phyloP scores from a whole-genome alignment of 306 rosid genomes.

The Alnus glutinosa region DNA sequence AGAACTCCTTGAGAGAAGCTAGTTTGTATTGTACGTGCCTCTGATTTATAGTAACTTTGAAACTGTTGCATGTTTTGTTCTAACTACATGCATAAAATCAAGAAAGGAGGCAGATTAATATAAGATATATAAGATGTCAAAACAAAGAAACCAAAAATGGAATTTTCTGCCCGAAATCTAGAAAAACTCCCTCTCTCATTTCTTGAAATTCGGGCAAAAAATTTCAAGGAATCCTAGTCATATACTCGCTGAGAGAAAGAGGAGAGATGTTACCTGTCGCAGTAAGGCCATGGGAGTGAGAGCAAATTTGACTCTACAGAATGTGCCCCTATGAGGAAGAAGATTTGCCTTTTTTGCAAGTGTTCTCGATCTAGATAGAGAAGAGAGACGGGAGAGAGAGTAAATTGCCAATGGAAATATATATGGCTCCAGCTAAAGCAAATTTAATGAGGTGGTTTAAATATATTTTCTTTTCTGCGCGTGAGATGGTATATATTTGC shows the following conservation, averaged over 20 bases:
- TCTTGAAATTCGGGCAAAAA: no score
- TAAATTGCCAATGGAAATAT: background rate
- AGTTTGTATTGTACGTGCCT: slow-evolving; percentile 22
- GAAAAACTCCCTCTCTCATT: no score
- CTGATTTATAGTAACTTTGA: slow-evolving; percentile 34
- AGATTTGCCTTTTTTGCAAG: background rate
- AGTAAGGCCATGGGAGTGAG: slow-evolving; percentile 34
- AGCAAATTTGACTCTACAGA: background rate
- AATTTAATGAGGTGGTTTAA: background rate
- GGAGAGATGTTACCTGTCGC: slow-evolving; percentile 32
- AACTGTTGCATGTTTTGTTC: slow-evolving; percentile 49
- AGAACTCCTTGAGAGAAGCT: slow-evolving; percentile 29
- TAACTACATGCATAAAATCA: slow-evolving; percentile 21
- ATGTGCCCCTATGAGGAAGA: background rate
- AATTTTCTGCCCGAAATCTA: no score
- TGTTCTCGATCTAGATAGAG: background rate
- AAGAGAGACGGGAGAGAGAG: background rate
- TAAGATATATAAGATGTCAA: background rate
- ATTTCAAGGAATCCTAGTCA: no score
- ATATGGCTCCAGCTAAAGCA: background rate
- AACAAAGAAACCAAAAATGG: slow-evolving; percentile 6
- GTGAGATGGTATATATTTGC: background rate
- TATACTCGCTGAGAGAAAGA: background rate
- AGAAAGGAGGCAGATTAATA: background rate
- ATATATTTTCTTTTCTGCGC: no score